These are phyloP conservation scores for Alternaria rosae DNA, from an alignment of 2,329 filamentous ascomycete species.

Conservation along the genomic window DNA sequence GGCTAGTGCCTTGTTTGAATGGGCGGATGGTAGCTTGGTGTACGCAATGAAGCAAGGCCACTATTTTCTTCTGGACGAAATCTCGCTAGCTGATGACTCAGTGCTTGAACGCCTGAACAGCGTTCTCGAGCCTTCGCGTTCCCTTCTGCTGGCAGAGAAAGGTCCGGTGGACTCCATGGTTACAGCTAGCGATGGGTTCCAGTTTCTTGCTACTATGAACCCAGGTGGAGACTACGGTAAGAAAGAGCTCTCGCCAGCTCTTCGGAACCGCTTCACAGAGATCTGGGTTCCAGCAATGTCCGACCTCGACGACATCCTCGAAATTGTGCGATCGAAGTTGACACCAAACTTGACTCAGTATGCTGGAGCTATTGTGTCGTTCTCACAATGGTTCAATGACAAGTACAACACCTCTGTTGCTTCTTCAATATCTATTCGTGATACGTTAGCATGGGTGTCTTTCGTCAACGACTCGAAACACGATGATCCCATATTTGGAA, in stretches of 20 bases:
- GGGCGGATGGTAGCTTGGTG: slow-evolving; percentile 92
- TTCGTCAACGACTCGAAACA: slow-evolving; percentile 78
- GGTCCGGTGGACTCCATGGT: slow-evolving; percentile 84
- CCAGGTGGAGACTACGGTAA: slow-evolving; percentile 98
- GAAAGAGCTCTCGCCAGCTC: slow-evolving; percentile 91
- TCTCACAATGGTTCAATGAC: slow-evolving; percentile 90
- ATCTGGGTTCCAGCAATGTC: slow-evolving; percentile 96
- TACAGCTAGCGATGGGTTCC: slow-evolving; percentile 78
- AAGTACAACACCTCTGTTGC: slow-evolving; percentile 78
- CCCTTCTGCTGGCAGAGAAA: slow-evolving; percentile 91
- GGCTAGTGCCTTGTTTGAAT: slow-evolving; percentile 90
- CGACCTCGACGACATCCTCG: slow-evolving; percentile 81
- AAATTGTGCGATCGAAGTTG: slow-evolving; percentile 85
- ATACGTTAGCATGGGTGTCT: slow-evolving; percentile 90
- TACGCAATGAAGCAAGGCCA: slow-evolving; percentile 90
- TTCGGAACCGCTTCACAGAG: slow-evolving; percentile 96
- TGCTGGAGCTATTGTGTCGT: slow-evolving; percentile 77
- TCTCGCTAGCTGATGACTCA: slow-evolving; percentile 96
- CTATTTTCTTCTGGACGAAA: slow-evolving; percentile 95
- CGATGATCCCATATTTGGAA: slow-evolving; percentile 58
- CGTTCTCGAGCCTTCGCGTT: slow-evolving; percentile 87
- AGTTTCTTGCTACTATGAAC: slow-evolving; percentile 99
- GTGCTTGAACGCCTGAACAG: slow-evolving; percentile 96
- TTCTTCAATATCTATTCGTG: slow-evolving; percentile 86
- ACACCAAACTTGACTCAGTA: slow-evolving; percentile 61